Base-by-base conservation (phyloP, 305 asterid genomes). In the Caryopteris hybrid region DNA sequence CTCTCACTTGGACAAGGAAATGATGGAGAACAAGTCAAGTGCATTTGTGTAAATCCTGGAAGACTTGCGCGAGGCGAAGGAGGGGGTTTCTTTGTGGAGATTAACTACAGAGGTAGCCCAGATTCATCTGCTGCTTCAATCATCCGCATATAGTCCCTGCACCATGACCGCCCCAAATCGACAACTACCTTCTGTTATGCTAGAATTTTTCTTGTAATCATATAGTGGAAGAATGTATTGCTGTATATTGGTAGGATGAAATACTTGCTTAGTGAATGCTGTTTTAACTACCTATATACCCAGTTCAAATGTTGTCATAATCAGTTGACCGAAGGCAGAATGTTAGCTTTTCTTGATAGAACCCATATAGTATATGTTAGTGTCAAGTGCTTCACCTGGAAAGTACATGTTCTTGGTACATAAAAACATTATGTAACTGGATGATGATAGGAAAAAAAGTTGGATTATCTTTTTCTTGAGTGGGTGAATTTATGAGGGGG, bases 11-110 rank as follows among this genome's bases (percentile, higher is more conserved):
- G 78, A 70, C 85, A 76, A 67, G 82, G 33, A 80, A 84, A 79
- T 25, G 90, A 80, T 25, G 92, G 69, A 57, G 96, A 81, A 67
- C 70, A 77, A 72, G 64, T 56, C 12, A 84, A 89, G 78, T 94
- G 95, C 81, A 87, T 94, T 46, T 89, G 96, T 67, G 81, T 91
- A 6, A 94, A 91, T 79, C 97, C 99, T n/a, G 96, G 96, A 47
- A 82, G 95, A 78, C 86, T 94, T 34, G 90, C 97, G 45, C 80
- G 96, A 77, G 99, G 99, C 6, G 97, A 86, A 81, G 97, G 99
- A 48, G 97, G 96, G 13, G 97, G 97, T 65, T 91, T 79, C 80
- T 93, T 94, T 45, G 95, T 81, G 36, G 97, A 89, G 83, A 82
- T 94, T 58, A 86, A 87, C 80, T 88, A 85, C 75, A 77, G 73